A percentile compares a stretch with the other conserved stretches of the same genome.
These are phyloP conservation scores for Chondrus crispus DNA, from an alignment of 23 red algal genomes.

Conservation along the genomic window DNA sequence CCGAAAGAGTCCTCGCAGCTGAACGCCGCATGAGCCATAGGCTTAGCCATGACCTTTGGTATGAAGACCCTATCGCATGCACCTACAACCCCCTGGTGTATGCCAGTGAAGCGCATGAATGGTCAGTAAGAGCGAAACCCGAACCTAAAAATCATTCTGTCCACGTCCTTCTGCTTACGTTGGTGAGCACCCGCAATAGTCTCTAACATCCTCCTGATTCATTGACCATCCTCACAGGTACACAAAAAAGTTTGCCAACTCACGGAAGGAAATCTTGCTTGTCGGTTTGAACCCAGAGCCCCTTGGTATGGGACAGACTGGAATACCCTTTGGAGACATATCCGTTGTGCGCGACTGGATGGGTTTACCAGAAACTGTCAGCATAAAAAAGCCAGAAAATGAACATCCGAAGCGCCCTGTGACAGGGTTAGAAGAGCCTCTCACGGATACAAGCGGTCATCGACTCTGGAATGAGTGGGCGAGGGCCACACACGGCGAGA, in stretches of 20 bases:
- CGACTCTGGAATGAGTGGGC: conserved; percentile 79
- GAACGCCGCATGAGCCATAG: conserved; percentile 45
- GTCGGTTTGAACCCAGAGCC: conserved; percentile 87
- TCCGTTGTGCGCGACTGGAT: conserved; percentile 47
- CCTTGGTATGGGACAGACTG: conserved; percentile 76
- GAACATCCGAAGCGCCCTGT: conserved; percentile 63
- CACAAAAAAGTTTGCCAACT: conserved; percentile 11
- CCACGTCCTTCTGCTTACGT: neutral
- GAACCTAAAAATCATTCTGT: neutral
- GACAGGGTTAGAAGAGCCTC: conserved; percentile 25
- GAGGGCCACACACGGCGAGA: conserved; percentile 10
- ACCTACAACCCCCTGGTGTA: conserved; percentile 71
- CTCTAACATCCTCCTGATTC: neutral
- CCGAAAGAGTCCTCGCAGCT: conserved; percentile 37
- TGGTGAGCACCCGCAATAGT: neutral
- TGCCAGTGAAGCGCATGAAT: conserved; percentile 63
- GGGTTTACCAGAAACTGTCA: conserved; percentile 16
- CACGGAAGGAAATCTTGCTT: conserved; percentile 52
- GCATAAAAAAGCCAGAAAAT: neutral
- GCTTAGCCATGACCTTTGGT: conserved; percentile 6
- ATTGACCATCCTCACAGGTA: conserved; percentile 3
- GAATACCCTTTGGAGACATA: conserved; percentile 73
- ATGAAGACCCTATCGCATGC: conserved; percentile 31
- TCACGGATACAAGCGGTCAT: conserved; percentile 59
- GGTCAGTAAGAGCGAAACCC: conserved; percentile 22